A percentile compares a stretch with the other conserved stretches of the same genome.
These are phyloP conservation scores for Fusarium haematococcum DNA, from an alignment of 2,329 filamentous ascomycete species.

Conservation along the genomic window DNA sequence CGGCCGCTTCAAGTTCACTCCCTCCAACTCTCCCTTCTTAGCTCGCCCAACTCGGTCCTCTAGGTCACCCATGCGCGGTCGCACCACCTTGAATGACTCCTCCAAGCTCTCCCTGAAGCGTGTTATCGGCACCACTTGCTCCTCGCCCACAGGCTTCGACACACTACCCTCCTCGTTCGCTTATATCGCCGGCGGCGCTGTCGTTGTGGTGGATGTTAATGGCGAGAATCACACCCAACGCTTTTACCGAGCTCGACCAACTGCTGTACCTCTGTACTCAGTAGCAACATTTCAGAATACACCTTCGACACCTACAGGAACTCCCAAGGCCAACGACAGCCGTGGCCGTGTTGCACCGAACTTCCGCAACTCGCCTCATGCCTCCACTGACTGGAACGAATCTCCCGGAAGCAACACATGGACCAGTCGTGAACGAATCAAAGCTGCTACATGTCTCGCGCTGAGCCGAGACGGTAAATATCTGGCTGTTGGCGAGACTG, in stretches of 20 bases:
- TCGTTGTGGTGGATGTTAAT: slow-evolving; percentile 87
- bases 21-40: slow-evolving; percentile 79
- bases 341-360: slow-evolving; percentile 65
- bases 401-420: slow-evolving; percentile 76
- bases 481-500: slow-evolving; percentile 93
- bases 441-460: slow-evolving; percentile 90
- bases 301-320: slow-evolving; percentile 62
- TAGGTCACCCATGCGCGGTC: slow-evolving; percentile 71
- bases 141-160: slow-evolving; percentile 87
- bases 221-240: slow-evolving; percentile 78
- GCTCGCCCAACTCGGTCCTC: slow-evolving; percentile 69
- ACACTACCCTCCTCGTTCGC: slow-evolving; percentile 83
- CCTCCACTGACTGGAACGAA: slow-evolving; percentile 69
- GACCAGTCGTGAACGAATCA: slow-evolving; percentile 92
- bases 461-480: slow-evolving; percentile 89
- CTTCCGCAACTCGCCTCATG: slow-evolving; percentile 62
- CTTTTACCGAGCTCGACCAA: slow-evolving; percentile 90
- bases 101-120: slow-evolving; percentile 79
- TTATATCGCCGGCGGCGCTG: slow-evolving; percentile 92
- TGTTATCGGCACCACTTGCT: slow-evolving; percentile 92
- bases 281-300: slow-evolving; percentile 64
- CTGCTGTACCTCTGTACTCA: slow-evolving; percentile 75
- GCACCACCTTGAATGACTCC: slow-evolving; percentile 60
- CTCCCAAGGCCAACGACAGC: slow-evolving; percentile 73
- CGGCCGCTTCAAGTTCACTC: slow-evolving; percentile 75